Conservation (phyloP, 768 basidiomycete genomes). For the Candolleomyces aberdarensis region DNA sequence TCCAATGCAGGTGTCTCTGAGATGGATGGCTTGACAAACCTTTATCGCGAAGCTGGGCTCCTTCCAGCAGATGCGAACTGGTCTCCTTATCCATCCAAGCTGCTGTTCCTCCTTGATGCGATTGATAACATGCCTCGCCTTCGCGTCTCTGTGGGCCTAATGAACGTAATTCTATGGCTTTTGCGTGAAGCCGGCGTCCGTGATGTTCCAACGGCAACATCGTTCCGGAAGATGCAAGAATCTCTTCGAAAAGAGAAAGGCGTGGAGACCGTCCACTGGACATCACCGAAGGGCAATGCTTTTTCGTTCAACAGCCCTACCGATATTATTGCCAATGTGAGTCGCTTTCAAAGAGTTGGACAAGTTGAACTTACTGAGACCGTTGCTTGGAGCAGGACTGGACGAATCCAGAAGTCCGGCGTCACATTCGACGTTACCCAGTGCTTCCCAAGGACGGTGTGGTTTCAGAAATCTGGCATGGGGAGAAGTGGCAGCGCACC, state of each 20-base stretch:
- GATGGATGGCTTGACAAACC: not conserved
- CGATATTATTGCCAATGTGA: conserved; percentile 23
- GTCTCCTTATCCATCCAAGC: conserved; percentile 13
- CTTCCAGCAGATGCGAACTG: not conserved
- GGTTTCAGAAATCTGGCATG: conserved; percentile 32
- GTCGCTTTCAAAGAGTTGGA: not conserved
- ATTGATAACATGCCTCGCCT: conserved; percentile 30
- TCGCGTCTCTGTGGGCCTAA: conserved; percentile 23
- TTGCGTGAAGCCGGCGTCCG: conserved; percentile 21
- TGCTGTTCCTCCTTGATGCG: conserved; percentile 22
- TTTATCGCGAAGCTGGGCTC: not conserved
- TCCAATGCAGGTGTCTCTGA: not conserved
- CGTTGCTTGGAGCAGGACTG: conserved; percentile 21
- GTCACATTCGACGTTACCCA: conserved; percentile 26
- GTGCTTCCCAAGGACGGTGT: conserved; percentile 21
- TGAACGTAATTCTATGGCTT: conserved; percentile 30
- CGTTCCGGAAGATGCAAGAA: conserved; percentile 20
- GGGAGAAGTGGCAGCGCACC: conserved; percentile 20
- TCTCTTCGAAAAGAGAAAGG: conserved; percentile 12
- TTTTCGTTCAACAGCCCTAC: conserved; percentile 29
- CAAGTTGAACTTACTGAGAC: not conserved
- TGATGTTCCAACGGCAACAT: conserved; percentile 24
- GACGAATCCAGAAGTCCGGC: conserved; percentile 23
- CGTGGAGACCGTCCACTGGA: conserved; percentile 17
- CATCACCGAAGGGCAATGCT: conserved; percentile 23